phyloP scores from a whole-genome alignment of 192 early-diverging fungal genomes.

The Coemansia asiatica region DNA sequence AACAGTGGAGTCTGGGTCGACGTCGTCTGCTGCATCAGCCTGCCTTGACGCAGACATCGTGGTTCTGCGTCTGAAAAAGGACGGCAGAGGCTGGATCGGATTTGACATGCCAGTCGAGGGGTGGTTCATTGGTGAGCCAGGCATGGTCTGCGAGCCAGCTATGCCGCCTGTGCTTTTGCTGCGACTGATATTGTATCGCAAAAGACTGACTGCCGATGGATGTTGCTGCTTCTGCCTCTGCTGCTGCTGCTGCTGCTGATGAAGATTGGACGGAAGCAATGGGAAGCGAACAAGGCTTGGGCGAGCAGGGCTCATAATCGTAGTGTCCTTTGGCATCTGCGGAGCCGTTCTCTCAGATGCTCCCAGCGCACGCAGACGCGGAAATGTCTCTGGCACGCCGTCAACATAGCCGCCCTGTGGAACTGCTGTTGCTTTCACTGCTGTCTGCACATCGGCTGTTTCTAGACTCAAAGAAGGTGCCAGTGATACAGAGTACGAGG shows the following conservation, averaged over 20 bases:
- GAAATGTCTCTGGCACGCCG: constrained; percentile 14
- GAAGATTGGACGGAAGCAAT: not conserved
- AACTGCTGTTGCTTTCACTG: not conserved
- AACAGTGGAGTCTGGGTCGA: constrained; percentile 13
- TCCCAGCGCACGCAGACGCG: constrained; percentile 6
- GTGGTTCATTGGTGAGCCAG: not conserved
- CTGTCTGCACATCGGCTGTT: not conserved
- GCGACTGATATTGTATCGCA: not conserved
- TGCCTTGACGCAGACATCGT: not conserved
- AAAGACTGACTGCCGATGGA: not conserved
- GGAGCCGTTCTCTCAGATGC: constrained; percentile 28
- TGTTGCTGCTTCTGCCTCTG: not conserved
- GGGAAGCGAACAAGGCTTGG: constrained; percentile 2
- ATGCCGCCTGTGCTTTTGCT: constrained; percentile 7
- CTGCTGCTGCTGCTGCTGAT: too few relatives aligned
- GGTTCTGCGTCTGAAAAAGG: constrained; percentile 5
- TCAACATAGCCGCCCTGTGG: constrained; percentile 5
- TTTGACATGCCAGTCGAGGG: not conserved
- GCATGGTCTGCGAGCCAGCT: not conserved
- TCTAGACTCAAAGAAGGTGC: not conserved
- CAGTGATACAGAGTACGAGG: not conserved
- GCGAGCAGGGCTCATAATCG: not conserved
- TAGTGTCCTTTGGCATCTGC: not conserved
- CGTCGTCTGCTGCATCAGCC: not conserved
- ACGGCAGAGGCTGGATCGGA: not conserved